Evolutionary conservation across 2,329 filamentous ascomycete species (phyloP).

Genomic region (Stemphylium vesicarium): DNA sequence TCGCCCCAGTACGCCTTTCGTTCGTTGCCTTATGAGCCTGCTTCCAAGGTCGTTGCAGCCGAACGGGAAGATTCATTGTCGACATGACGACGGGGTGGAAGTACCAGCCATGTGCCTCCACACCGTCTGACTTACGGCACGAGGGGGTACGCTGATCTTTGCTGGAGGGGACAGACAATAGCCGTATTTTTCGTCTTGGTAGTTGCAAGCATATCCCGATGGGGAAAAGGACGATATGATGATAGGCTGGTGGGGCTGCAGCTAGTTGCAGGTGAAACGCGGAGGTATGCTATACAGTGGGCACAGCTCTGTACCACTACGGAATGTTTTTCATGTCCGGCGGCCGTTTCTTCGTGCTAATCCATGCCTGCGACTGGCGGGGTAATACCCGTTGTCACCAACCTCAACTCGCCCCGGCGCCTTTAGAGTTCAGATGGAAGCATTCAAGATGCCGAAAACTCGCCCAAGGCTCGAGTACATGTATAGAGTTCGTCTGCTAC

Average conservation of each 20-base stretch:
- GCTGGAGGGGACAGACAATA: neutral
- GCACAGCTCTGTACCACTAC: neutral
- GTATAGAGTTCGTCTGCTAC: neutral
- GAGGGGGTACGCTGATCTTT: slow-evolving; percentile 3
- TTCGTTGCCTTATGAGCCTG: neutral
- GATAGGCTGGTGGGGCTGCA: neutral
- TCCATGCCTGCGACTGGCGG: too few relatives aligned
- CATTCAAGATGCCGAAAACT: neutral
- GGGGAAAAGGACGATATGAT: neutral
- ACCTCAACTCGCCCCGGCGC: neutral
- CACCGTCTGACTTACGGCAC: neutral
- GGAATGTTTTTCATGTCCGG: neutral
- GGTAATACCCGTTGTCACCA: neutral
- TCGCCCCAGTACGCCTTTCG: neutral
- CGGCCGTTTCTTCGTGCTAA: too few relatives aligned
- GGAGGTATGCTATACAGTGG: neutral
- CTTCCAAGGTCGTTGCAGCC: neutral
- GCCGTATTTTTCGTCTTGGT: slow-evolving; percentile 8
- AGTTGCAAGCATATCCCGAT: slow-evolving; percentile 1
- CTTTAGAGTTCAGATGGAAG: neutral
- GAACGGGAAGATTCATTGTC: neutral
- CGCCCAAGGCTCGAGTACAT: neutral
- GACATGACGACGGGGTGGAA: neutral
- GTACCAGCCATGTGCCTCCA: neutral
- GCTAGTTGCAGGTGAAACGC: slow-evolving; percentile 2